These are phyloP conservation scores for Lentinula detonsa DNA, from an alignment of 768 basidiomycete species.

Conservation along the genomic window DNA sequence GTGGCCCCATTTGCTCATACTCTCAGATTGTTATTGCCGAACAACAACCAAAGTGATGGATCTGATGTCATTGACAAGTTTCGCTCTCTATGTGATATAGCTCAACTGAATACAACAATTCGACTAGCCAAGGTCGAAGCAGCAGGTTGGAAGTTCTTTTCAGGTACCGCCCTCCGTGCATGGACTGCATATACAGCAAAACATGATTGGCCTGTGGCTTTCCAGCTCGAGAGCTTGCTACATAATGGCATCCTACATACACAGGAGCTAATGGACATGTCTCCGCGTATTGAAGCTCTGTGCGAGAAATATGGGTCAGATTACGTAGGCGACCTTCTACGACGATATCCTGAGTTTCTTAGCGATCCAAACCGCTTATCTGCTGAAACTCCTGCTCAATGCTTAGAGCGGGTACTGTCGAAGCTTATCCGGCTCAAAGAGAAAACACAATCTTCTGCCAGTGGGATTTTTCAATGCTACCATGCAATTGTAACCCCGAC, in stretches of 20 bases:
- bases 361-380: slow-evolving; percentile 26
- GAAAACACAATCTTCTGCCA: slow-evolving; percentile 15
- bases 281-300: slow-evolving; percentile 36
- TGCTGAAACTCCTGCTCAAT: slow-evolving; percentile 33
- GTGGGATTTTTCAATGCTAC: slow-evolving; percentile 54
- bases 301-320: slow-evolving; percentile 21
- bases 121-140: slow-evolving; percentile 44
- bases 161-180: slow-evolving; percentile 34
- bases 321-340: slow-evolving; percentile 43
- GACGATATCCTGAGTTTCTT: slow-evolving; percentile 46
- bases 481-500: slow-evolving; percentile 78
- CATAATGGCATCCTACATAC: slow-evolving; percentile 60
- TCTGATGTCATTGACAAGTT: slow-evolving; percentile 46
- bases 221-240: slow-evolving; percentile 70
- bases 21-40: slow-evolving; percentile 54
- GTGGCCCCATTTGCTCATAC: slow-evolving; percentile 72
- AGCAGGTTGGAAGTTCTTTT: slow-evolving; percentile 43
- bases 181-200: slow-evolving; percentile 36
- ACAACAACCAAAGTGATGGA: slow-evolving; percentile 28
- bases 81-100: slow-evolving; percentile 42
- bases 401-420: slow-evolving; percentile 34
- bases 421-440: slow-evolving; percentile 18
- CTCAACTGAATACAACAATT: slow-evolving; percentile 31
- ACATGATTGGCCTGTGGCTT: slow-evolving; percentile 63
- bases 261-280: slow-evolving; percentile 42